Evolutionary conservation across 495 filamentous ascomycete species (phyloP).

Genomic region (Trichocladium uniseriatum): DNA sequence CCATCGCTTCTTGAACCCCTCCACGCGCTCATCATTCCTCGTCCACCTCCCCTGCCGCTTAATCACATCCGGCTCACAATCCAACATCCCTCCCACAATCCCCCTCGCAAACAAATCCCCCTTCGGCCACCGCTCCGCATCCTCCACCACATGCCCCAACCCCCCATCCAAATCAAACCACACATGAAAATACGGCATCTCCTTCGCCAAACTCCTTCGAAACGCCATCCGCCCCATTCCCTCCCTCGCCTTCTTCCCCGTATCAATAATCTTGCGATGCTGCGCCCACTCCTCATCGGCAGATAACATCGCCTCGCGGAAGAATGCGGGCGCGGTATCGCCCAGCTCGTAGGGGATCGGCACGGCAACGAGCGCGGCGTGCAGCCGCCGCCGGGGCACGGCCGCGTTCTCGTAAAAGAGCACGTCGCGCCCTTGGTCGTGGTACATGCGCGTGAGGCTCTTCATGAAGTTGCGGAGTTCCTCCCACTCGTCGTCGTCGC

Average conservation of each 20-base stretch:
- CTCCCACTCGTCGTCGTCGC: constrained; percentile 99
- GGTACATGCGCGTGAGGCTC: constrained; percentile 83
- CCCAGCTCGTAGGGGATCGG: constrained; percentile 82
- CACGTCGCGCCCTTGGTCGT: constrained; percentile 80
- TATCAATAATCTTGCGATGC: constrained; percentile 90
- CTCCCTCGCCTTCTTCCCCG: constrained; percentile 54
- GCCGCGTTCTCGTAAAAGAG: constrained; percentile 98
- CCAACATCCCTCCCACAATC: constrained; percentile 88
- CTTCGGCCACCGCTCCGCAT: constrained; percentile 75
- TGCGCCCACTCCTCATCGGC: constrained; percentile 90
- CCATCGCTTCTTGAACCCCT: constrained; percentile 77
- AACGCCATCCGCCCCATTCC: constrained; percentile 76
- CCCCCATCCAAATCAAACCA: constrained; percentile 94
- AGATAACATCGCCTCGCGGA: constrained; percentile 84
- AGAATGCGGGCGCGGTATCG: constrained; percentile 87
- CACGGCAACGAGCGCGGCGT: constrained; percentile 79
- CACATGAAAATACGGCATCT: constrained; percentile 98
- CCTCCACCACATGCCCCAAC: constrained; percentile 86
- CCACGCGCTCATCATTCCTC: constrained; percentile 61
- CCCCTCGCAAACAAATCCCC: constrained; percentile 93
- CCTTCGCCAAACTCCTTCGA: constrained; percentile 72
- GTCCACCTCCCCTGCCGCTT: constrained; percentile 87
- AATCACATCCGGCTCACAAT: constrained; percentile 71
- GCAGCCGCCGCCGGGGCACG: constrained; percentile 62
- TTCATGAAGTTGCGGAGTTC: constrained; percentile 99